Base-by-base conservation (phyloP, 306 rosid species). In the Quercus gilva region DNA sequence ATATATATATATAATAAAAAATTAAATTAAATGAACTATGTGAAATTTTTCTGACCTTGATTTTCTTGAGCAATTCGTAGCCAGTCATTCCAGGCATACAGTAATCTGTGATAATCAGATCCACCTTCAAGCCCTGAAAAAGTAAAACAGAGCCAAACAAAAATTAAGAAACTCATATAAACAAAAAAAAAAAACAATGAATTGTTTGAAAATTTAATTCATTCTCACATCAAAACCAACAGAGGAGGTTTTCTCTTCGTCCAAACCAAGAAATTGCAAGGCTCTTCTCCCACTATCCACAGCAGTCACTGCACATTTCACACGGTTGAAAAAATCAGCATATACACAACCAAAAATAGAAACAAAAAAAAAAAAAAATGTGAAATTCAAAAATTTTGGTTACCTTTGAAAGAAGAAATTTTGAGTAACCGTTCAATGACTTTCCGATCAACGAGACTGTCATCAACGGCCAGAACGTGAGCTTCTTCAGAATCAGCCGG, bases 11-110 rank as follows among this genome's bases (percentile, higher is more conserved):
- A 2, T 2, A 0, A 19, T 3, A 1, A 10, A 67, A 6, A 67
- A 1, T n/a, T n/a, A 4, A 49, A 2, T 35, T 19, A n/a, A 19
- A 52, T 2, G 9, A 74, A 10, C 76, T 28, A 23, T n/a, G 25
- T 19, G 53, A 3, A 2, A 67, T 55, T 45, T 25, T 25, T 57
- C 72, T 35, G 14, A 91, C 97, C 94, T 95, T 95, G 45, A 95
- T 93, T 84, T 91, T 93, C 85, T 95, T 91, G 23, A 95, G 94
- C 85, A 95, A 83, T 43, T 95, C 99, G 76, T 91, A 95, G 19
- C 99, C 99, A 19, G 98, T 91, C 98, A 95, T 93, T 78, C 91
- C 99, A 21, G 99, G 99, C 99, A 95, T 95, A 69, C 99, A 95
- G 67, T 95, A 95, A 29, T 95, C 99, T 3, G 99, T 95, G 77